Base-by-base conservation (phyloP, 768 basidiomycete genomes). In the Candolleomyces aberdarensis region DNA sequence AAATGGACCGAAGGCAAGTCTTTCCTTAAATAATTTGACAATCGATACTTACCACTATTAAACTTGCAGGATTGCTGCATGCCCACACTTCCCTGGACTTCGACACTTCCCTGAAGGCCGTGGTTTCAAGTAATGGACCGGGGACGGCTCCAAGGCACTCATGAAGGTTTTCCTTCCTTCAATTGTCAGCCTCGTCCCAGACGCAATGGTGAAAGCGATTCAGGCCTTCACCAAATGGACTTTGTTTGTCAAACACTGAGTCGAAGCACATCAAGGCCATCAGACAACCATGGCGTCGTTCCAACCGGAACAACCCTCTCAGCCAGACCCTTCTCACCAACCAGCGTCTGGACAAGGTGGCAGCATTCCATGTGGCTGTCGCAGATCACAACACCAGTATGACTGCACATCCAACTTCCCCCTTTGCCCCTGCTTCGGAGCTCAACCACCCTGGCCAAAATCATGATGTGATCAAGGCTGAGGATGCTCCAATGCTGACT, bases 51-150 rank as follows among this genome's bases (percentile, higher is more conserved):
- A n/a, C n/a, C n/a, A n/a, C 8, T n/a, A 6, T 29, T 36, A 2
- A 26, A 7, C 5, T 10, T 13, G 10, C 31, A 68, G 70, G 4
- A 69, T 71, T 41, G 60, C 69, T 8, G 62, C 59, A 32, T 59
- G 60, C 3, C 69, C 72, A 3, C 22, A 53, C 4, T 73, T 64
- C 41, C 59, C 70, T 2, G 64, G 62, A 1, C 63, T 73, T 3
- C 63, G 56, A 2, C 64, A 57, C 13, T 76, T 76, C 57, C 63
- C 65, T 11, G 62, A 72, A 56, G 74, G 74, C 1, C 61, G 61
- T 0, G 55, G 62, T 9, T 75, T 74, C 59, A 65, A 69, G 19
- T 73, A 76, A 52, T 77, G 75, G 75, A 77, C 72, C 4, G 73
- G 74, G 0, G 66, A 76, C 55, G 72, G 76, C 55, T 77, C 74